Evolutionary conservation across 2,329 filamentous ascomycete genomes (phyloP).

Genomic region (Mycosphaerella arachidis): DNA sequence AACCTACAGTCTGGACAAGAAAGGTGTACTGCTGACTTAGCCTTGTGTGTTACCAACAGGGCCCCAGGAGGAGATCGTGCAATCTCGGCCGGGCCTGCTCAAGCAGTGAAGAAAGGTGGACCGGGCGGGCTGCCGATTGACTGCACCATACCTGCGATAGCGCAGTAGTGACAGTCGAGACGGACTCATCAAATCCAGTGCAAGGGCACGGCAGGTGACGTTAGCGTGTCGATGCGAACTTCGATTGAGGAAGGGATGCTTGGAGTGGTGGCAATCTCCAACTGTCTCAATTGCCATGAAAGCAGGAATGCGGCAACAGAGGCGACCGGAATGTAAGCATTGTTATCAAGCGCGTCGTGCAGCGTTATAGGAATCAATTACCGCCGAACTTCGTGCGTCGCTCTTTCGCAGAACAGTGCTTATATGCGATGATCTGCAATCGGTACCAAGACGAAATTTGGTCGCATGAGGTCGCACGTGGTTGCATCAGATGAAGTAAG

Average conservation of each 20-base stretch:
- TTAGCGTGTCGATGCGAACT: conserved; percentile 17
- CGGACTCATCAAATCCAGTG: conserved; percentile 26
- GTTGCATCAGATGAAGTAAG: conserved; percentile 23
- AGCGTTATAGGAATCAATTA: background rate
- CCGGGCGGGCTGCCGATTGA: conserved; percentile 27
- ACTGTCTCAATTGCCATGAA: conserved; percentile 19
- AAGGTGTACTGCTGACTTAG: conserved; percentile 29
- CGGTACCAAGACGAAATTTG: conserved; percentile 9
- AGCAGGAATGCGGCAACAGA: conserved; percentile 24
- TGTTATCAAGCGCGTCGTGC: conserved; percentile 17
- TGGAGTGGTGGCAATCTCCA: conserved; percentile 28
- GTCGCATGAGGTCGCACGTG: conserved; percentile 20
- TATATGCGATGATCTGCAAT: conserved; percentile 8
- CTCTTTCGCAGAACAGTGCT: background rate
- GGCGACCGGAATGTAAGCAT: conserved; percentile 28
- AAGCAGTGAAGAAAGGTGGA: conserved; percentile 26
- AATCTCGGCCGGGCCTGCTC: conserved; percentile 31
- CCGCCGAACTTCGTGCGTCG: background rate
- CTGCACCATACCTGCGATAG: conserved; percentile 16
- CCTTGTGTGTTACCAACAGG: conserved; percentile 27
- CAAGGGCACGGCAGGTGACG: conserved; percentile 29
- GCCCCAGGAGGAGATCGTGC: conserved; percentile 25
- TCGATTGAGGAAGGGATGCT: conserved; percentile 28
- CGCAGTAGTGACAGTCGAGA: conserved; percentile 18
- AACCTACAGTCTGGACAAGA: conserved; percentile 19